Evolutionary conservation across 768 basidiomycete genomes (phyloP).

Genomic region (Nidula microcarpa): DNA sequence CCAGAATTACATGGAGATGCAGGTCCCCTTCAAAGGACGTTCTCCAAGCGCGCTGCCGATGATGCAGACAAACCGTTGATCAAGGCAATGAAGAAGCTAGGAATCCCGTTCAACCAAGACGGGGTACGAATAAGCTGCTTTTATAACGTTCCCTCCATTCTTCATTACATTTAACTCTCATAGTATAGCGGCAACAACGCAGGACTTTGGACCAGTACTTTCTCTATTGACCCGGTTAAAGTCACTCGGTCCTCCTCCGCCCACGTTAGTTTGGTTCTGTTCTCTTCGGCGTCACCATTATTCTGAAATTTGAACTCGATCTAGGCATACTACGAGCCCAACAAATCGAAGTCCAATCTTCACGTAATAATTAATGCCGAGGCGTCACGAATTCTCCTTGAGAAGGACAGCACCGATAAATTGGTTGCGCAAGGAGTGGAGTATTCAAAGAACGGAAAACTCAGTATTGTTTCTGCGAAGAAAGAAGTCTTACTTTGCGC

Average conservation of each 20-base stretch:
- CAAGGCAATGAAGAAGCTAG: conserved; percentile 8
- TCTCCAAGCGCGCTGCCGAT: conserved; percentile 1
- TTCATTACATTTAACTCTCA: background rate
- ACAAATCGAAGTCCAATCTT: conserved; percentile 11
- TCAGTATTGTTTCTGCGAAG: background rate
- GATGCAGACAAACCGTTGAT: conserved; percentile 3
- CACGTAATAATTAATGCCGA: conserved; percentile 16
- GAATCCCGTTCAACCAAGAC: conserved; percentile 11
- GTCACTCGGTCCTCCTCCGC: conserved; percentile 12
- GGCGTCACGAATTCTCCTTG: conserved; percentile 2
- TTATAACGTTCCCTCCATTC: background rate
- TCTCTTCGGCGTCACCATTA: background rate
- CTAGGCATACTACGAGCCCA: conserved; percentile 11
- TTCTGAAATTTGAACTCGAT: background rate
- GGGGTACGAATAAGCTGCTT: conserved; percentile 3
- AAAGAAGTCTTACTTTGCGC: background rate
- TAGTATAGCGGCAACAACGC: conserved; percentile 13
- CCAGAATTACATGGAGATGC: conserved; percentile 3
- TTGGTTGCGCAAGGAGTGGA: background rate
- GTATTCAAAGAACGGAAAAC: background rate
- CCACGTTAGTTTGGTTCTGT: conserved; percentile 5
- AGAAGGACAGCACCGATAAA: background rate
- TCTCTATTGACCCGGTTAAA: conserved; percentile 9
- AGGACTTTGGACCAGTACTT: conserved; percentile 8
- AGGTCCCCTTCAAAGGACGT: conserved; percentile 12